Evolutionary conservation across 495 filamentous ascomycete genomes (phyloP).

Genomic region (Tirmania nivea): DNA sequence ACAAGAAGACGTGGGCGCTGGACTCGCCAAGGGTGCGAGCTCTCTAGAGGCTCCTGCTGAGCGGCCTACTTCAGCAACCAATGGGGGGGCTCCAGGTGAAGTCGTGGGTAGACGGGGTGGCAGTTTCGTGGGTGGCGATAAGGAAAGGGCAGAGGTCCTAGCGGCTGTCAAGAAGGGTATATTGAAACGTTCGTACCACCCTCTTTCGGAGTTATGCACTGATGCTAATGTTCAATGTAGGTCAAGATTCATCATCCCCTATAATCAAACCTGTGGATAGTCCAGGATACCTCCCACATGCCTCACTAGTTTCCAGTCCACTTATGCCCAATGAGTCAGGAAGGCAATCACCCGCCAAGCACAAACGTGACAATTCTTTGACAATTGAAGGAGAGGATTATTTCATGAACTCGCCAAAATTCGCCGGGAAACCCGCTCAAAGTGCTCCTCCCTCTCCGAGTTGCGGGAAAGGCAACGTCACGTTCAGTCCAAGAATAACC

Average conservation of each 20-base stretch:
- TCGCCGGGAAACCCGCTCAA: constrained; percentile 28
- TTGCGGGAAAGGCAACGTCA: constrained; percentile 46
- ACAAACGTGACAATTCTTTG: background rate
- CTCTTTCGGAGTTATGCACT: background rate
- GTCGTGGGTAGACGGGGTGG: constrained; percentile 31
- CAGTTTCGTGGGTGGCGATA: constrained; percentile 80
- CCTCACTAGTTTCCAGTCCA: background rate
- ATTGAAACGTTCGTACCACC: constrained; percentile 55
- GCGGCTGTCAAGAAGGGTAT: constrained; percentile 85
- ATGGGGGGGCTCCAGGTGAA: constrained; percentile 27
- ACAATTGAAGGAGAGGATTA: constrained; percentile 70
- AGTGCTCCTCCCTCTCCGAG: constrained; percentile 59
- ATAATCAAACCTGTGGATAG: constrained; percentile 35
- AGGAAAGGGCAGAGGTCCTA: constrained; percentile 73
- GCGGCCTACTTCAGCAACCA: constrained; percentile 31
- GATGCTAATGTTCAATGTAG: constrained; percentile 23
- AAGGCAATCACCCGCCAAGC: constrained; percentile 3
- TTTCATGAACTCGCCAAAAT: constrained; percentile 53
- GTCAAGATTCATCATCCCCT: constrained; percentile 46
- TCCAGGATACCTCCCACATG: background rate
- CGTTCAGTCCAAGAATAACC: constrained; percentile 79
- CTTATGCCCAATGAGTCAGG: background rate
- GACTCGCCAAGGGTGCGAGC: constrained; percentile 48
- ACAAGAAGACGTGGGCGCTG: constrained; percentile 44
- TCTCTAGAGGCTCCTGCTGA: constrained; percentile 24